Conservation (phyloP, 257 asterid species). For the Nemophila menziesii region DNA sequence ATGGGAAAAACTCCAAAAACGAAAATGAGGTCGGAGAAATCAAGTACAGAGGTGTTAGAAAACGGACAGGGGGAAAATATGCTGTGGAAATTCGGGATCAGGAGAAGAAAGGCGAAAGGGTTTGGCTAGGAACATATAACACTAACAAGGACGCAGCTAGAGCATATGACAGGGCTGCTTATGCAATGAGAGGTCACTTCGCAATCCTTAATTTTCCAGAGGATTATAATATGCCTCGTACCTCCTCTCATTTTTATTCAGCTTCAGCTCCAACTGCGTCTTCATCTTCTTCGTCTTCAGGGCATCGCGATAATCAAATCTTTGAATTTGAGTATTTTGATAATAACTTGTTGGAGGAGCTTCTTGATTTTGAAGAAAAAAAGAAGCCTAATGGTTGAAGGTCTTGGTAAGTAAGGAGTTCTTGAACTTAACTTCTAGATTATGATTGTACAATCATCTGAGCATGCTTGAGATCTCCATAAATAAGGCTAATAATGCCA, state of each 20-base stretch:
- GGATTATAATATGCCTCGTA: constrained; percentile 50
- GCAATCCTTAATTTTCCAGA: constrained; percentile 74
- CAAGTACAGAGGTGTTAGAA: constrained; percentile 62
- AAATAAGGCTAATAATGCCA: not conserved
- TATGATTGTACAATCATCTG: not conserved
- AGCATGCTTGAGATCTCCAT: not conserved
- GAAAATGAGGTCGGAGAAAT: constrained; percentile 26
- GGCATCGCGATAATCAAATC: constrained; percentile 18
- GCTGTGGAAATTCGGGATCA: constrained; percentile 86
- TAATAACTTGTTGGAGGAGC: constrained; percentile 42
- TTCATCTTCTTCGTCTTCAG: constrained; percentile 6
- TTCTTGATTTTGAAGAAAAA: constrained; percentile 29
- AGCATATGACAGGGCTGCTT: constrained; percentile 69
- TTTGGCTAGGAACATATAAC: constrained; percentile 72
- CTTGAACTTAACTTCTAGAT: not conserved
- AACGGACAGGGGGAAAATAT: constrained; percentile 75
- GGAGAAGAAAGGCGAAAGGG: constrained; percentile 42
- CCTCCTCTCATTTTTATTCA: constrained; percentile 47
- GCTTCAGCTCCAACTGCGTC: constrained; percentile 15
- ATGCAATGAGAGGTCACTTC: constrained; percentile 54
- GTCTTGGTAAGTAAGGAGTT: not conserved
- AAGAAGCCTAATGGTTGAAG: constrained; percentile 18
- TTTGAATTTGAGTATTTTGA: constrained; percentile 46
- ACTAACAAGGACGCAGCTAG: constrained; percentile 67
- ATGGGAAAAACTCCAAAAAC: constrained; percentile 6